These are phyloP conservation scores for Chlorella sorokiniana DNA, from an alignment of 139 green algal species.

Conservation along the genomic window DNA sequence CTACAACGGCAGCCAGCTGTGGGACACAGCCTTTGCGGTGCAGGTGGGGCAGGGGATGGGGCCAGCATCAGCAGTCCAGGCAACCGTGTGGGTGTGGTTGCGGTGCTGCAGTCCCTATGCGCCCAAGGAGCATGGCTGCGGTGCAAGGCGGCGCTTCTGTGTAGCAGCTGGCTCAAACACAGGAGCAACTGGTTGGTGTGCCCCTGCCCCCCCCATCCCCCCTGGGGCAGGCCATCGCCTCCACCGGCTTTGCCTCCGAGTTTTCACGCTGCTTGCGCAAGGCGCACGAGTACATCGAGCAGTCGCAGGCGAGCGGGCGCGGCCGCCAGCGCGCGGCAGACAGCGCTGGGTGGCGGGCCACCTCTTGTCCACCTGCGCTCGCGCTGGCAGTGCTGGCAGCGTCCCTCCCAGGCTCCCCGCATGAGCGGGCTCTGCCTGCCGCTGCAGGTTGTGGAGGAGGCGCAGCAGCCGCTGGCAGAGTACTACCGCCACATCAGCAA, in stretches of 20 bases:
- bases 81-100: conserved; percentile 82
- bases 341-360: no score
- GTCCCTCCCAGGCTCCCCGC: background rate
- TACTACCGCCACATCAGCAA: conserved; percentile 97
- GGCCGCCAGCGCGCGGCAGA: background rate
- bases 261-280: conserved; percentile 57
- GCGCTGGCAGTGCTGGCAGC: no score
- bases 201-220: no score
- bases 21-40: conserved; percentile 95
- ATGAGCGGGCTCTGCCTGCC: background rate
- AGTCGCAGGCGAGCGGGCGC: conserved; percentile 60
- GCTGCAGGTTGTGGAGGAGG: conserved; percentile 75
- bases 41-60: conserved; percentile 48
- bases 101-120: no score
- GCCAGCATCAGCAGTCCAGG: no score
- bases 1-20: conserved; percentile 98
- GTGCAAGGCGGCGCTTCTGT: no score
- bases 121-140: no score
- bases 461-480: conserved; percentile 59
- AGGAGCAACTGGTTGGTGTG: no score
- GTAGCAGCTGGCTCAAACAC: no score
- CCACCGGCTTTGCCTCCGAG: conserved; percentile 49
- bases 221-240: conserved; percentile 68
- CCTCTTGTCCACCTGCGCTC: no score
- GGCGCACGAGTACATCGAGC: conserved; percentile 85